Percentiles rank a stretch among this genome's conserved stretches.
These are phyloP conservation scores for Francoa sonchifolia DNA, from an alignment of 441 rosid species.

Conservation along the genomic window DNA sequence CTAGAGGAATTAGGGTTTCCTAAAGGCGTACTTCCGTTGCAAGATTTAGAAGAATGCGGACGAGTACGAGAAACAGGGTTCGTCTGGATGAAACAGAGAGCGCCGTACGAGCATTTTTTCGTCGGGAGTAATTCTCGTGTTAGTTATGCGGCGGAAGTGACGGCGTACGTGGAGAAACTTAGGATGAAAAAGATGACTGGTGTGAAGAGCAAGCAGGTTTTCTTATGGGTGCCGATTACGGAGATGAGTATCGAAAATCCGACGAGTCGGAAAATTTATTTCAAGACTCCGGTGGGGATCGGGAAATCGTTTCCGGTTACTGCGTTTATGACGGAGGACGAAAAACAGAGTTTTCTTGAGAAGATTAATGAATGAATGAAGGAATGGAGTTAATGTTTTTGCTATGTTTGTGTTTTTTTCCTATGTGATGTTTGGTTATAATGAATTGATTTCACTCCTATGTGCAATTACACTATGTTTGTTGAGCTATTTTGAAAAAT, in stretches of 20 bases:
- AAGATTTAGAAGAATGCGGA: conserved; percentile 77
- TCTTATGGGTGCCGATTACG: conserved; percentile 71
- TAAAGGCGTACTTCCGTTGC: conserved; percentile 70
- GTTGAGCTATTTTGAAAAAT: too few relatives aligned
- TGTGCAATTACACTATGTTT: too few relatives aligned
- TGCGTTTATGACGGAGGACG: conserved; percentile 67
- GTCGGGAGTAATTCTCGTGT: conserved; percentile 42
- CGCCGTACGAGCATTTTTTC: conserved; percentile 77
- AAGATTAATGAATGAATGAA: conserved; percentile 7
- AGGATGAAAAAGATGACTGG: conserved; percentile 94
- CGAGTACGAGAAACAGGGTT: conserved; percentile 73
- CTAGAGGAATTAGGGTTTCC: conserved; percentile 86
- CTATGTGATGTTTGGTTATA: too few relatives aligned
- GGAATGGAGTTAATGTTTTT: not conserved
- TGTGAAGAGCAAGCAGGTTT: conserved; percentile 70
- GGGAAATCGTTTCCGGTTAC: conserved; percentile 65
- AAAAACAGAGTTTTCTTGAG: conserved; percentile 35
- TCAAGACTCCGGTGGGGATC: conserved; percentile 89
- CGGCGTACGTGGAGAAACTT: conserved; percentile 62
- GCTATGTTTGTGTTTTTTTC: too few relatives aligned
- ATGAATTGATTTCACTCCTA: too few relatives aligned
- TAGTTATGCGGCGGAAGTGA: conserved; percentile 60
- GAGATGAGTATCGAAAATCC: conserved; percentile 74
- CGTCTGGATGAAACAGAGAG: conserved; percentile 85
- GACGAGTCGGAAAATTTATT: conserved; percentile 33